Base-by-base conservation (phyloP, 1,284 basidiomycete genomes). In the Takashimella koratensis region DNA sequence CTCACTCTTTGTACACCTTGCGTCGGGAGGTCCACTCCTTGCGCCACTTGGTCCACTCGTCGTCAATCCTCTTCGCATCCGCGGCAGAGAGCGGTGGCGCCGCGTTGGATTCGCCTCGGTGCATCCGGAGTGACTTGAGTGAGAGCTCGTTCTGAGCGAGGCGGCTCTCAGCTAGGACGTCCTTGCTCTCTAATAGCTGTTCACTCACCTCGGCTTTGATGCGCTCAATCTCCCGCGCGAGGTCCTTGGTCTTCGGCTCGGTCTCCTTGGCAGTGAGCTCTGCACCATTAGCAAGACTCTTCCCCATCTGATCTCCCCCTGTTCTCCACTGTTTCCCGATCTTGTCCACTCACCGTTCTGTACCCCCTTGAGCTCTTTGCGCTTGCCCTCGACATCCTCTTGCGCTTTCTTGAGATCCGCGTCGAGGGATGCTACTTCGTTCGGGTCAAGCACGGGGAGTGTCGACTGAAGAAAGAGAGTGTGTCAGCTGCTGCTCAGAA, bases 201-300 rank as follows among this genome's bases (percentile, higher is more conserved):
- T n/a, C n/a, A 47, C 65, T 56, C 39, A 76, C 76, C 56, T 75
- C 65, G 11, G 57, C 52, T 36, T 69, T 51, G 27, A 74, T 46
- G 2, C 54, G 53, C n/a, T 58, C 49, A 45, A 78, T 74, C 39
- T 62, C 65, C 5, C 45, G 52, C 2, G 50, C 53, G 2, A 93
- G 78, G 53, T 88, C 85, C 2, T 71, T 74, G 56, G 90, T 86
- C 25, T 86, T 88, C 0, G 87, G 87, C 6, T 80, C 79, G 20
- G 74, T 75, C 64, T 82, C 86, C 42, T 86, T 71, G 66, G 81
- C 84, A 10, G 78, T 70, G 2, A 91, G 78, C 53, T 88, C 90
- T 90, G 57, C 11, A n/a, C n/a, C n/a, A n/a, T n/a, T n/a, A n/a
- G n/a, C n/a, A n/a, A n/a, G 58, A 21, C 20, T n/a, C n/a, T n/a